Evolutionary conservation across 371 early-diverging fungal genomes (phyloP), one percentile per base, ranked within the genome.

Genomic region (Lichtheimia corymbifera): DNA sequence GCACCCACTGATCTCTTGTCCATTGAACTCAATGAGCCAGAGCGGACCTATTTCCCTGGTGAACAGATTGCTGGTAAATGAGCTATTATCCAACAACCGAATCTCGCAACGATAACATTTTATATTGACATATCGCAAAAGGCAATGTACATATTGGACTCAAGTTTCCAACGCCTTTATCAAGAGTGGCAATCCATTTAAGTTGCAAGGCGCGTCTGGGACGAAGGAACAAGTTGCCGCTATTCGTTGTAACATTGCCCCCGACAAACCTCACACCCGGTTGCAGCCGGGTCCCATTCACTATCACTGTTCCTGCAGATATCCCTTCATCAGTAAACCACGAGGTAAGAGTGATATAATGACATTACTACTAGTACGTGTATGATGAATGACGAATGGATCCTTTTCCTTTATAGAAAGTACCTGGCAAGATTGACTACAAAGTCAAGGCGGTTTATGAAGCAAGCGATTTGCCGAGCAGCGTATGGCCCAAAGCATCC

Each of bases 401-500:
- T 40, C 14, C 17, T 18, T 7, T 17, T 47, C 47, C 17, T 22
- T 47, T 22, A 24, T 62, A 72, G 72, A 52, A 57, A 22, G 55
- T 72, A 42, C 58, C 60, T 12, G 72, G 69, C 17, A 65, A 53
- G 49, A 60, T 72, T n/a, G 59, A 56, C 41, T 72, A 68, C 58
- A 72, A 68, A 28, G 4, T 72, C 28, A 68, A 72, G 28, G 68
- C 69, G 6, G 59, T 65, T 2, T 66, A 72, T 14, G 63, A 68
- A 49, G 24, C 63, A 11, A 20, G 22, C 9, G 61, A 68, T 49
- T 27, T 71, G n/a, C 69, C 69, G 27, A 52, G 59, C 35, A 65
- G 63, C 2, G 50, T 72, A 13, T 68, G 69, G 50, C 72, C 68
- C n/a, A 68, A 68, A 61, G 63, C 41, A 42, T 68, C 72, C 9